phyloP scores from a whole-genome alignment of 1,284 basidiomycete species.

The Anthracocystis walkeri region DNA sequence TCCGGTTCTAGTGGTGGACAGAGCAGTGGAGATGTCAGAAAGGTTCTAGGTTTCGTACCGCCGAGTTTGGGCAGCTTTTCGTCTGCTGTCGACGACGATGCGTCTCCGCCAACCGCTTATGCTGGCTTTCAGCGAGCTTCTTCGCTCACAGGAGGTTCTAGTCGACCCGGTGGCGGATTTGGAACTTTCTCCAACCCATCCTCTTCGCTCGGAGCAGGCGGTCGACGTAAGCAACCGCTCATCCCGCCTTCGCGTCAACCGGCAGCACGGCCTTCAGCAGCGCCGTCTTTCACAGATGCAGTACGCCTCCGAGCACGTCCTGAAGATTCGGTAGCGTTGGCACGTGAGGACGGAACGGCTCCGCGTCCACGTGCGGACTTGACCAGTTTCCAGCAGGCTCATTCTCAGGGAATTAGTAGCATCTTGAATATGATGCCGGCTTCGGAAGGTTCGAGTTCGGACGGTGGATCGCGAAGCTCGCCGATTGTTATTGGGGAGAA shows the following conservation, averaged over 20 bases:
- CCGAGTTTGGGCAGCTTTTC: constrained; percentile 42
- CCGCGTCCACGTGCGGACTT: constrained; percentile 44
- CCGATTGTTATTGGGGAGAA: constrained; percentile 26
- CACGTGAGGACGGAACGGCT: constrained; percentile 27
- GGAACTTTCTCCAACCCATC: constrained; percentile 14
- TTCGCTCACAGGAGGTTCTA: constrained; percentile 18
- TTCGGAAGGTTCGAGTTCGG: not conserved
- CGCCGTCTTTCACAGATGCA: constrained; percentile 42
- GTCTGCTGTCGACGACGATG: constrained; percentile 30
- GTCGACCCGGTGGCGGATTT: constrained; percentile 2
- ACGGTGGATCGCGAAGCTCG: constrained; percentile 22
- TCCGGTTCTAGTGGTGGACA: constrained; percentile 8
- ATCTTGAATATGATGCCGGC: constrained; percentile 34
- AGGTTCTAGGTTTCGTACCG: constrained; percentile 12
- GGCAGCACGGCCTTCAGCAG: constrained; percentile 8
- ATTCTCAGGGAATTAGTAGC: constrained; percentile 29
- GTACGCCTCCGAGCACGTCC: constrained; percentile 40
- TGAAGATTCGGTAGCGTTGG: constrained; percentile 37
- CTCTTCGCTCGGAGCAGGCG: not conserved
- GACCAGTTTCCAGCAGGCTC: constrained; percentile 51
- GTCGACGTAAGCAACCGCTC: constrained; percentile 30
- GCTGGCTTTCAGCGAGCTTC: constrained; percentile 44
- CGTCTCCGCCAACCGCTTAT: constrained; percentile 17
- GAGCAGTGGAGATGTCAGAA: constrained; percentile 13
- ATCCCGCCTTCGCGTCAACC: constrained; percentile 35